Evolutionary conservation across 1,284 basidiomycete species (phyloP).

Genomic region (Apiotrichum siamense): DNA sequence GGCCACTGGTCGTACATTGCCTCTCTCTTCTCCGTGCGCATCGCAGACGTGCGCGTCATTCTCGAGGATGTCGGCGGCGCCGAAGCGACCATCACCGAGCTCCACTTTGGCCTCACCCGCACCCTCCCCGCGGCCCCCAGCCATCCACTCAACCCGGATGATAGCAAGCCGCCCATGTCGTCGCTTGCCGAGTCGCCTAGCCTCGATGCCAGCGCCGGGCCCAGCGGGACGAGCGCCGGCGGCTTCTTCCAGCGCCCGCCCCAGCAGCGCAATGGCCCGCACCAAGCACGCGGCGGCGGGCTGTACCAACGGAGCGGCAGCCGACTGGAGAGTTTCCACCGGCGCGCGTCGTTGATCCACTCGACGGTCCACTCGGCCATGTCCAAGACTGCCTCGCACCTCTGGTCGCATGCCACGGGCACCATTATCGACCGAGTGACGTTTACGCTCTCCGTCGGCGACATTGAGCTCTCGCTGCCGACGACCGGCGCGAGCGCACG

Average conservation of each 20-base stretch:
- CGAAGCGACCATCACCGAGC: constrained; percentile 23
- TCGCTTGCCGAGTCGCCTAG: background rate
- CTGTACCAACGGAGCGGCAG: background rate
- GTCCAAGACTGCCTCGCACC: constrained; percentile 22
- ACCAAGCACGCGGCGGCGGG: too few relatives aligned
- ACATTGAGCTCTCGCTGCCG: constrained; percentile 28
- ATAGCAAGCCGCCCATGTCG: background rate
- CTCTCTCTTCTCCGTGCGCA: constrained; percentile 30
- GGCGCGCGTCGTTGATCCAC: constrained; percentile 19
- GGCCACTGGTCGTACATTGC: constrained; percentile 37
- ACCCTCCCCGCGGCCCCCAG: background rate
- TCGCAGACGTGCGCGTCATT: constrained; percentile 32
- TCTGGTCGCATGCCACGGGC: constrained; percentile 36
- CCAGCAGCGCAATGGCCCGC: too few relatives aligned
- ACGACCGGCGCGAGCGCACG: constrained; percentile 6
- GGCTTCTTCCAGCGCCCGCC: too few relatives aligned
- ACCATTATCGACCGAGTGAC: constrained; percentile 32
- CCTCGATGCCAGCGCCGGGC: too few relatives aligned
- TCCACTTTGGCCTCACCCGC: constrained; percentile 19
- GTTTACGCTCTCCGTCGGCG: constrained; percentile 19
- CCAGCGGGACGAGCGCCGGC: too few relatives aligned
- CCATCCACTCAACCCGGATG: background rate
- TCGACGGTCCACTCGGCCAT: constrained; percentile 18
- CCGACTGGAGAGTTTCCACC: background rate
- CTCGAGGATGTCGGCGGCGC: constrained; percentile 34